Evolutionary conservation across 2,329 filamentous ascomycete genomes (phyloP).

Genomic region (Aspergillus fumigatus): DNA sequence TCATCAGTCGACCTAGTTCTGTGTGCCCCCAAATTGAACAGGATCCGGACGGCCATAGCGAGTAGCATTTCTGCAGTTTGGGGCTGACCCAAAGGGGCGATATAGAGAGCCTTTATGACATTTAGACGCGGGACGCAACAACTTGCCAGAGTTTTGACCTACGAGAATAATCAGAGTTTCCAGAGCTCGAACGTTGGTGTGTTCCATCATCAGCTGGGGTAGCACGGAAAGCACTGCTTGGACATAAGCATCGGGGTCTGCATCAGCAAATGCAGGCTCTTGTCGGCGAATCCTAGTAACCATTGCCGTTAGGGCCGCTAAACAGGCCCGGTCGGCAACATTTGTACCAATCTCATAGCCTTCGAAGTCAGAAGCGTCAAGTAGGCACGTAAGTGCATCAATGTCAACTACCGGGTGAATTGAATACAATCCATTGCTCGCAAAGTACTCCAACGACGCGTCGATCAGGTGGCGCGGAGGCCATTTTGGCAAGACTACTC

Average conservation of each 20-base stretch:
- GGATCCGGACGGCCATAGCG: slow-evolving; percentile 17
- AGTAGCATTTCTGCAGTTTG: slow-evolving; percentile 19
- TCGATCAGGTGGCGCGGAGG: slow-evolving; percentile 11
- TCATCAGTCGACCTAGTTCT: not conserved
- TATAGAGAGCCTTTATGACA: slow-evolving; percentile 16
- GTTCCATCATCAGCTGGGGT: slow-evolving; percentile 18
- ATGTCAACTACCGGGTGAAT: slow-evolving; percentile 21
- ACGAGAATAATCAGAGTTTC: slow-evolving; percentile 21
- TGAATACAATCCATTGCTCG: slow-evolving; percentile 16
- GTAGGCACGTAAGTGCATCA: slow-evolving; percentile 8
- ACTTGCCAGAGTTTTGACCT: not conserved
- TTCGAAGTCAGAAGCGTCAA: slow-evolving; percentile 12
- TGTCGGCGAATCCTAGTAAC: slow-evolving; percentile 19
- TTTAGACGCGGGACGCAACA: not conserved
- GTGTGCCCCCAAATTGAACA: slow-evolving; percentile 20
- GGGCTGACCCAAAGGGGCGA: slow-evolving; percentile 20
- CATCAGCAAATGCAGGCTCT: slow-evolving; percentile 15
- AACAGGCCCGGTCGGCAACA: slow-evolving; percentile 14
- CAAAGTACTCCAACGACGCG: slow-evolving; percentile 16
- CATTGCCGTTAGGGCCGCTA: slow-evolving; percentile 21
- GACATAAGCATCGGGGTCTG: slow-evolving; percentile 18
- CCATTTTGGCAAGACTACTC: slow-evolving; percentile 11
- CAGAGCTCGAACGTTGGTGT: slow-evolving; percentile 16
- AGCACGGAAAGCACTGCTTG: slow-evolving; percentile 17
- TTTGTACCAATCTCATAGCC: not conserved